Percentiles rank a stretch among this genome's conserved stretches.
phyloP scores from a whole-genome alignment of 306 rosid species.

The Quercus ilex region DNA sequence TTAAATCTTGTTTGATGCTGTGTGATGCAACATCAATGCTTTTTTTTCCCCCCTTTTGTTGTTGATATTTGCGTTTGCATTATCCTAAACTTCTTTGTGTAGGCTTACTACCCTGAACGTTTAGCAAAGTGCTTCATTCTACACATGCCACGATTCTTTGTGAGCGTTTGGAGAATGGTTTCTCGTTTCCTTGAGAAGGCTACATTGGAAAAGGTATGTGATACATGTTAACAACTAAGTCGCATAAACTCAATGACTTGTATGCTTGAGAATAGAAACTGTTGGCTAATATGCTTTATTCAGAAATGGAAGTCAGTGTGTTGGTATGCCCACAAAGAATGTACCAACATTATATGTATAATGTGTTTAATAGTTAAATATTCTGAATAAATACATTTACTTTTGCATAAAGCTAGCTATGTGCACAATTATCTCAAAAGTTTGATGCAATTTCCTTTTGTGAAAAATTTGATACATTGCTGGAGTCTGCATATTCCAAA shows the following conservation, averaged over 20 bases:
- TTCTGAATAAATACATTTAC: background rate
- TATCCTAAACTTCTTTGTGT: conserved; percentile 12
- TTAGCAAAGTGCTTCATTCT: conserved; percentile 63
- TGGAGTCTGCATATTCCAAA: background rate
- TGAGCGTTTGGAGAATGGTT: conserved; percentile 84
- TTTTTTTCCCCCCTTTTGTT: background rate
- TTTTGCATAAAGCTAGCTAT: background rate
- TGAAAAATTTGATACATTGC: background rate
- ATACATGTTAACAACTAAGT: background rate
- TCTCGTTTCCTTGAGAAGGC: conserved; percentile 81
- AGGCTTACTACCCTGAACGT: conserved; percentile 96
- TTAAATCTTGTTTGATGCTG: background rate
- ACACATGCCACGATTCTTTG: conserved; percentile 85
- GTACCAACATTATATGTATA: background rate
- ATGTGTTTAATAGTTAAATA: background rate
- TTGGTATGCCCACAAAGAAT: background rate
- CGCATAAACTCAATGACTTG: background rate
- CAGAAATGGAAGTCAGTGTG: background rate
- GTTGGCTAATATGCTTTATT: background rate
- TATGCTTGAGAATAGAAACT: background rate
- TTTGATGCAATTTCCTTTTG: background rate
- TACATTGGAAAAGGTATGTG: conserved; percentile 68
- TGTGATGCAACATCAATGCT: background rate
- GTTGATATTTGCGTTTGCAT: background rate
- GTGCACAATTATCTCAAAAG: background rate